Base-by-base conservation (phyloP, 2,329 filamentous ascomycete genomes). In the Chaetothyriales sp. region DNA sequence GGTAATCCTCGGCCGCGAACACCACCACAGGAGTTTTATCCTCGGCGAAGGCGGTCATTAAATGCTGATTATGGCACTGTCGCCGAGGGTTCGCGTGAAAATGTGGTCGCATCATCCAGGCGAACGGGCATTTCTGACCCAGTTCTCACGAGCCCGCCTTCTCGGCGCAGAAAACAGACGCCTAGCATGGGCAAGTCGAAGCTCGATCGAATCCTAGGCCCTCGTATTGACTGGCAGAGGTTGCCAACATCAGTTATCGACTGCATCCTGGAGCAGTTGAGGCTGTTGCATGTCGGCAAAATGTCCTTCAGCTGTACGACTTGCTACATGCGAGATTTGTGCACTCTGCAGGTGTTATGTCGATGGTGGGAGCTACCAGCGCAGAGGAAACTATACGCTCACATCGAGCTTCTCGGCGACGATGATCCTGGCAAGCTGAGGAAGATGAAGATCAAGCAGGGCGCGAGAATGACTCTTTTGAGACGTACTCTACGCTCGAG, bases 361-460 rank as follows among this genome's bases (percentile, higher is more conserved):
- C 75, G 74, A 50, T 65, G 70, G n/a, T 81, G 77, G 77, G 72
- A 77, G 57, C 72, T 70, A 55, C 70, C 70, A 13, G 75, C 76
- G 9, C 70, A 71, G 57, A 65, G 66, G 49, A 67, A 67, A 58
- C 64, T 81, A 53, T 78, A 79, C 58, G 67, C 67, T 48, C 69
- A 67, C 49, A 69, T 77, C 22, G 67, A 73, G 53, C 68, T 79
- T 18, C 61, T 73, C 18, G 71, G 71, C 18, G 68, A 70, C 52
- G 73, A 75, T 58, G 73, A 67, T 51, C 65, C 69, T 20, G 58
- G 64, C 20, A 69, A 72, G 55, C 56, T 72, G 44, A 73, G 71
- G 57, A 75, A 71, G 60, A 71, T 71, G 58, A 73, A 69, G 52
- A 62, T 73, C 50, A 74, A 74, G 54, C 70, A 69, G 29, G 70